Conservation (phyloP, 2,329 filamentous ascomycete genomes). For the Microsporum canis region DNA sequence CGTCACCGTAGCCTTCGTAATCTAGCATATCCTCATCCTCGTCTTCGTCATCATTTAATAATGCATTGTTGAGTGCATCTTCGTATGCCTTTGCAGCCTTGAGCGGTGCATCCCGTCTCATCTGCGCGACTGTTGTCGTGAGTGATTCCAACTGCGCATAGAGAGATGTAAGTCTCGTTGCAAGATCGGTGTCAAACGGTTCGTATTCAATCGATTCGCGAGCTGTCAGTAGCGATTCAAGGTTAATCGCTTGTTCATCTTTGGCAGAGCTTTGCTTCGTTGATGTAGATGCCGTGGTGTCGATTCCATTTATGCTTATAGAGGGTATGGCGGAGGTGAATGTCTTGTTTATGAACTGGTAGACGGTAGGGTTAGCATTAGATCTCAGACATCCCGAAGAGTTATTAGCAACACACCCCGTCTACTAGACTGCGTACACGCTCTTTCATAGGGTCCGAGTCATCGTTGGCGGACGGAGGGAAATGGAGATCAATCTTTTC, state of each 20-base stretch:
- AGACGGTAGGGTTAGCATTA: not conserved
- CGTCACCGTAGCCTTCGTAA: not conserved
- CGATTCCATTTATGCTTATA: slow-evolving; percentile 40
- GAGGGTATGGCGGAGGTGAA: slow-evolving; percentile 34
- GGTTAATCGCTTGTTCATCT: slow-evolving; percentile 16
- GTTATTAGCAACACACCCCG: slow-evolving; percentile 20
- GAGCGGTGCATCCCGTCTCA: slow-evolving; percentile 35
- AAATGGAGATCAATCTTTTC: slow-evolving; percentile 40
- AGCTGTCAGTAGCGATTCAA: slow-evolving; percentile 26
- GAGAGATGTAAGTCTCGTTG: slow-evolving; percentile 32
- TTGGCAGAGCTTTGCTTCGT: not conserved
- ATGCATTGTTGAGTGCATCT: slow-evolving; percentile 23
- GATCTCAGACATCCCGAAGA: not conserved
- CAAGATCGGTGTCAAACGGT: slow-evolving; percentile 35
- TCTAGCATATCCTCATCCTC: slow-evolving; percentile 33
- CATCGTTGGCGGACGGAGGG: slow-evolving; percentile 33
- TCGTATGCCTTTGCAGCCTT: slow-evolving; percentile 32
- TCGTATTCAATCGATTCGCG: slow-evolving; percentile 39
- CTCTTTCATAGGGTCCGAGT: slow-evolving; percentile 35
- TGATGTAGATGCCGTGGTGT: slow-evolving; percentile 18
- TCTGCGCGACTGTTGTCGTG: slow-evolving; percentile 37
- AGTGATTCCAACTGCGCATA: slow-evolving; percentile 39
- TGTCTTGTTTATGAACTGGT: slow-evolving; percentile 35
- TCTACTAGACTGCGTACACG: slow-evolving; percentile 33
- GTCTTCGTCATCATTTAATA: slow-evolving; percentile 47